Evolutionary conservation across 2,329 filamentous ascomycete species (phyloP).

Genomic region (Sarocladium kiliense): DNA sequence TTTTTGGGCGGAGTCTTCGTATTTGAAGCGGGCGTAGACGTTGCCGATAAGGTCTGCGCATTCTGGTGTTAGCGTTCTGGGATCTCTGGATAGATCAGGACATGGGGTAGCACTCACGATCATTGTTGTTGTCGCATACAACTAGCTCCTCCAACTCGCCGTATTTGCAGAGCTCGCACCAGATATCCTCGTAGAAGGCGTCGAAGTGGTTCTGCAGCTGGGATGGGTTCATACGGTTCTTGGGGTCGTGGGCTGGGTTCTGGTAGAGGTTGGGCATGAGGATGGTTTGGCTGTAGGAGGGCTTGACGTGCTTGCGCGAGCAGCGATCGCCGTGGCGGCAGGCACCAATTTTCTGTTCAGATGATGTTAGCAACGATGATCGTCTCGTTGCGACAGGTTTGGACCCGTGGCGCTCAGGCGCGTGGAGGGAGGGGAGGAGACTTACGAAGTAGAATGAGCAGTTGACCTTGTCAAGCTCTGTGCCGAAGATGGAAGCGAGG

Average conservation of each 20-base stretch:
- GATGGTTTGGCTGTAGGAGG: slow-evolving; percentile 95
- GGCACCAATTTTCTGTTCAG: slow-evolving; percentile 88
- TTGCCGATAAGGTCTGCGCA: slow-evolving; percentile 87
- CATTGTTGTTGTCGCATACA: slow-evolving; percentile 99
- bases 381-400: not conserved
- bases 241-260: slow-evolving; percentile 94
- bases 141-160: slow-evolving; percentile 96
- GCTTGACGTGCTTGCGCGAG: slow-evolving; percentile 98
- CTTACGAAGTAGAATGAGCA: slow-evolving; percentile 84
- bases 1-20: slow-evolving; percentile 90
- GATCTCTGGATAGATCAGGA: not conserved
- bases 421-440: slow-evolving; percentile 7
- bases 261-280: slow-evolving; percentile 98
- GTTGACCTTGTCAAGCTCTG: slow-evolving; percentile 99
- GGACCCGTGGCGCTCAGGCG: not conserved
- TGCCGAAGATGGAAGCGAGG: slow-evolving; percentile 98
- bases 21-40: slow-evolving; percentile 99
- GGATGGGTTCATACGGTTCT: slow-evolving; percentile 91
- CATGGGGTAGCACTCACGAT: slow-evolving; percentile 55
- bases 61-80: not conserved
- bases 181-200: slow-evolving; percentile 99
- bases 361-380: not conserved
- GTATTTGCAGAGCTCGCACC: slow-evolving; percentile 99
- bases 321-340: slow-evolving; percentile 98
- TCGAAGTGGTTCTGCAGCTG: slow-evolving; percentile 99